Base-by-base conservation (phyloP, 441 rosid genomes). In the Brassica hybrid region DNA sequence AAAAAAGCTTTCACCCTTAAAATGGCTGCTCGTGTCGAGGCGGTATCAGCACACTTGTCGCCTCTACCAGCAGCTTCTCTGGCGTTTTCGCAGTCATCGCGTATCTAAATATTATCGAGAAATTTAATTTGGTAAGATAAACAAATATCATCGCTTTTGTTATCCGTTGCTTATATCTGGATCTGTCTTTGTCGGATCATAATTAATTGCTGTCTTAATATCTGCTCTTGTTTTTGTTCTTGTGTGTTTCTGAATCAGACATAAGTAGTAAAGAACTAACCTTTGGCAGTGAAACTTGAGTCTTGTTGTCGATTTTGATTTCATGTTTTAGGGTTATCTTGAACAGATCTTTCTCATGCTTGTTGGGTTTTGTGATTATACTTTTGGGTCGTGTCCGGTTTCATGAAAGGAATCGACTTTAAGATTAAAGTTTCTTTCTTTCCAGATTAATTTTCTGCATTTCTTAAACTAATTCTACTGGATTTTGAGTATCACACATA, bases 21-120 rank as follows among this genome's bases (percentile, higher is more conserved):
- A 74, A 69, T 68, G 62, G 67, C 74, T 62, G 71, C 41, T 79
- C 82, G 82, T 79, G 82, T 79, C 82, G 71, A 68, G 75, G 78
- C 71, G 6, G 74, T 74, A 68, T 75, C 71, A 79, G 63, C 78
- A 73, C 78, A 79, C 82, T 73, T 79, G 82, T 79, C 82, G 78
- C 63, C 61, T 63, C 82, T 73, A 75, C 50, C 75, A 34, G 36
- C 4, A 54, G 75, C 60, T 73, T 68, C 82, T 68, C 73, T 61
- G 64, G 69, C 25, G 77, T 67, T 67, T 78, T 36, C 81, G 69
- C 77, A 73, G 32, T 27, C 32, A 65, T 66, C 32, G 38, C 30
- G 57, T 66, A 66, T 78, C 69, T 66, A 34, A 43, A 8, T 21
- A 59, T 41, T 72, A 21, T 41, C 34, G 17, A 58, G 68, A 57